Conservation (phyloP, 306 rosid genomes). For the Rubus idaeus region DNA sequence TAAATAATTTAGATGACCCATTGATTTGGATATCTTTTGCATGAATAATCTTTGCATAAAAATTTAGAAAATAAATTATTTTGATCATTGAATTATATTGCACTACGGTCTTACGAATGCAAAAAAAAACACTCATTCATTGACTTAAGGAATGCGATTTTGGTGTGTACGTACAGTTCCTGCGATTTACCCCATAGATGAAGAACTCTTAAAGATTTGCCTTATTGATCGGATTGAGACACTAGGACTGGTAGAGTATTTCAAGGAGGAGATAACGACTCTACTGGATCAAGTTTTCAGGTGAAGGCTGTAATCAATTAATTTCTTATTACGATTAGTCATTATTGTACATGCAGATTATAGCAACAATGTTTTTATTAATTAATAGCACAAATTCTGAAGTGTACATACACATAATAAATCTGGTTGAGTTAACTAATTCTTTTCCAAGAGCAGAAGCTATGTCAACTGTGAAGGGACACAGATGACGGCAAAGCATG, state of each 20-base stretch:
- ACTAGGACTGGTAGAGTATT: conserved; percentile 17
- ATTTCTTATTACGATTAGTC: not conserved
- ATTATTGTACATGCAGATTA: not conserved
- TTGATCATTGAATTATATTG: too few species aligned
- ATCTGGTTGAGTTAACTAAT: not conserved
- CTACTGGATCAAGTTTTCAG: conserved; percentile 7
- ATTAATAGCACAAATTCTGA: too few species aligned
- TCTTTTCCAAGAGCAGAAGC: not conserved
- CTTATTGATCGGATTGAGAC: conserved; percentile 19
- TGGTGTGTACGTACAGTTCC: not conserved
- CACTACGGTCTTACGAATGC: too few species aligned
- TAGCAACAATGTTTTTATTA: too few species aligned
- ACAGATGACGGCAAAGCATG: not conserved
- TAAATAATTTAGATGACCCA: too few species aligned
- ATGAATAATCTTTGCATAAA: too few species aligned
- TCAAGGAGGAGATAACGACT: conserved; percentile 7
- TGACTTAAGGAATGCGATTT: not conserved
- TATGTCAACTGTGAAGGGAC: not conserved
- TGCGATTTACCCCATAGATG: conserved; percentile 17
- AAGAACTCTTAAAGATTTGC: conserved; percentile 2
- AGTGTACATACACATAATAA: not conserved
- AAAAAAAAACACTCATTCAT: not conserved
- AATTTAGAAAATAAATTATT: too few species aligned
- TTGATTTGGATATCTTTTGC: too few species aligned
- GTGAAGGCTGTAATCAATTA: not conserved